phyloP scores from a whole-genome alignment of 352 stramenopile species.

The Pythium folliculosum region DNA sequence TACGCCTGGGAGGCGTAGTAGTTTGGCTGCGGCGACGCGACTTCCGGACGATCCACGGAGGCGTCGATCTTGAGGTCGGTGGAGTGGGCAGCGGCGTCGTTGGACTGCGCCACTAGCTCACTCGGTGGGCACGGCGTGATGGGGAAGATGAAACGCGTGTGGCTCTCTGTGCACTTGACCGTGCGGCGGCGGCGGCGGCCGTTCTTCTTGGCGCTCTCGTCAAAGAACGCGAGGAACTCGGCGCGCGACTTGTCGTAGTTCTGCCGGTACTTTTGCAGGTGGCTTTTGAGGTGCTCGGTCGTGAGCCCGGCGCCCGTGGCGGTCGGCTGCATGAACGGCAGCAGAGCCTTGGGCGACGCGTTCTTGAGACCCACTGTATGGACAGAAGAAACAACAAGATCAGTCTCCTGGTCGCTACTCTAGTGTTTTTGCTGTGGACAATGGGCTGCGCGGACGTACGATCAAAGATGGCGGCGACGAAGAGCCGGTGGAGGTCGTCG shows the following conservation, averaged over 20 bases:
- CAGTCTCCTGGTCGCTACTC: not conserved
- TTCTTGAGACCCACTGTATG: slow-evolving; percentile 83
- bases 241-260: slow-evolving; percentile 85
- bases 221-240: slow-evolving; percentile 87
- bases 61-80: not conserved
- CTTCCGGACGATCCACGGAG: not conserved
- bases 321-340: slow-evolving; percentile 68
- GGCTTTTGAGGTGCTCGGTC: slow-evolving; percentile 87
- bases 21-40: not conserved
- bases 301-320: slow-evolving; percentile 64
- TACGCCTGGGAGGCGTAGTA: not conserved
- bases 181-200: slow-evolving; percentile 46
- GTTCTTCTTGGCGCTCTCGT: slow-evolving; percentile 51
- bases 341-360: slow-evolving; percentile 81
- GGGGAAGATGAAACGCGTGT: slow-evolving; percentile 30
- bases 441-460: slow-evolving; percentile 45
- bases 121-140: slow-evolving; percentile 11
- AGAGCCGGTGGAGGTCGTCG: slow-evolving; percentile 86
- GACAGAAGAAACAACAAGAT: not conserved
- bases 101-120: not conserved
- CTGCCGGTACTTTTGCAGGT: slow-evolving; percentile 88
- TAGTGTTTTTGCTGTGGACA: not conserved
- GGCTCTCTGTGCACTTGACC: slow-evolving; percentile 22
- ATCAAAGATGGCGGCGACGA: slow-evolving; percentile 88
- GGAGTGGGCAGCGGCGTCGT: not conserved